phyloP scores from a whole-genome alignment of 2,329 filamentous ascomycete species.

The Fusarium piperis region DNA sequence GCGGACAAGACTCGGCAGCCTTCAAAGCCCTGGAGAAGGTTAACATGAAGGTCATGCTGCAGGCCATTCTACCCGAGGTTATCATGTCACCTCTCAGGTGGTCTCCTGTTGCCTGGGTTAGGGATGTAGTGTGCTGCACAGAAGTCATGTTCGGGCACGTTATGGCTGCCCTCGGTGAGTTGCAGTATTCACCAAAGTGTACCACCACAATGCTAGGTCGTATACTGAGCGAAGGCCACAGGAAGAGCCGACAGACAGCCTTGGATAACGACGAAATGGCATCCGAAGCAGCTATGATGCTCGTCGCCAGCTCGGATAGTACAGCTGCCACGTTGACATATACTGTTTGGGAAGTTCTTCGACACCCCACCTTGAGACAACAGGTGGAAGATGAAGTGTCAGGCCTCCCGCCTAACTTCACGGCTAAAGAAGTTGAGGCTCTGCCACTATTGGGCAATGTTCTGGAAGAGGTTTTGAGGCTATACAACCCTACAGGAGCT shows the following conservation, averaged over 20 bases:
- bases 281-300: neutral
- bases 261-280: neutral
- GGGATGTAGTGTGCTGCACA: neutral
- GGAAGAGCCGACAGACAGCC: neutral
- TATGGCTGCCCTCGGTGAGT: neutral
- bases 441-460: neutral
- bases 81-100: neutral
- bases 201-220: neutral
- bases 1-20: neutral
- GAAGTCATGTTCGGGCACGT: neutral
- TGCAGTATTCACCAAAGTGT: neutral
- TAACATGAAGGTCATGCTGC: neutral
- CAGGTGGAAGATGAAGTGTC: neutral
- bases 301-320: neutral
- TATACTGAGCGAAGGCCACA: neutral
- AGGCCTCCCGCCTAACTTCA: neutral
- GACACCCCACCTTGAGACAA: neutral
- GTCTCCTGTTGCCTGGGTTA: neutral
- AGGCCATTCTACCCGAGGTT: neutral
- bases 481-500: neutral
- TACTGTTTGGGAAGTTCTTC: neutral
- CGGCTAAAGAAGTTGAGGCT: neutral
- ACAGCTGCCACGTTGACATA: neutral
- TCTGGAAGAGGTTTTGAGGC: neutral
- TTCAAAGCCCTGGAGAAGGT: neutral